These are phyloP conservation scores for Albugo candida DNA, from an alignment of 352 stramenopile species.

Conservation along the genomic window DNA sequence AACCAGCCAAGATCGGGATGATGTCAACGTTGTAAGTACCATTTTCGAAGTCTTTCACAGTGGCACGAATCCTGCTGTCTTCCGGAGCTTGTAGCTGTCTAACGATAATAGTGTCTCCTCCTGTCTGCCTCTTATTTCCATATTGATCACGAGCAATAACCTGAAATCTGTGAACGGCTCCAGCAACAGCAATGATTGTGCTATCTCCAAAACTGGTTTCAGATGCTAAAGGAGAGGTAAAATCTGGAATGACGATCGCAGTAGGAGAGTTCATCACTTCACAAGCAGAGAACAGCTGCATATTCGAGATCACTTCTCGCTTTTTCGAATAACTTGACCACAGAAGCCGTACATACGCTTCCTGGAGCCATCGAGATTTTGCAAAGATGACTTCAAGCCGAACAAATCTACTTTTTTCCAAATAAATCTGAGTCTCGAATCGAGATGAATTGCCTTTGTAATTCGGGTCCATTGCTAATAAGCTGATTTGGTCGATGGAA, in stretches of 20 bases:
- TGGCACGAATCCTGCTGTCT: slow-evolving; percentile 3
- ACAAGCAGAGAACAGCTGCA: slow-evolving; percentile 28
- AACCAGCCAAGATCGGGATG: slow-evolving; percentile 14
- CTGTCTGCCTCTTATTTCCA: slow-evolving; percentile 14
- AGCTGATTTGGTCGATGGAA: slow-evolving; percentile 5
- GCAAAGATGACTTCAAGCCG: slow-evolving; percentile 27
- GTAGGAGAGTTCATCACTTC: slow-evolving; percentile 35
- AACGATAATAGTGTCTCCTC: slow-evolving; percentile 21
- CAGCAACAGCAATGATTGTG: slow-evolving; percentile 7
- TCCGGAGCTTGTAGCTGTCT: slow-evolving; percentile 14
- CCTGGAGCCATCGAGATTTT: slow-evolving; percentile 17
- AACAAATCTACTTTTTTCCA: slow-evolving; percentile 21
- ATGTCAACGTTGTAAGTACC: slow-evolving; percentile 22
- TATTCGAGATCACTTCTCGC: slow-evolving; percentile 19
- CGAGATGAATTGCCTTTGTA: neutral
- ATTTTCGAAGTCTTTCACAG: slow-evolving; percentile 17
- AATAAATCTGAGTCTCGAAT: slow-evolving; percentile 2
- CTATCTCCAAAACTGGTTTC: neutral
- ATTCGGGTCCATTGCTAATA: slow-evolving; percentile 6
- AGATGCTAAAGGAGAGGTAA: slow-evolving; percentile 18
- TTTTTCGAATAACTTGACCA: slow-evolving; percentile 38
- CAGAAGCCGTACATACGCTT: slow-evolving; percentile 16
- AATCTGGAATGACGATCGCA: slow-evolving; percentile 18
- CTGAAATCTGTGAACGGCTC: slow-evolving; percentile 11
- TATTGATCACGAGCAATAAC: slow-evolving; percentile 22